Percentiles rank a stretch among this genome's conserved stretches.
Conservation (phyloP, 2,329 filamentous ascomycete genomes). For the Nemania abortiva region DNA sequence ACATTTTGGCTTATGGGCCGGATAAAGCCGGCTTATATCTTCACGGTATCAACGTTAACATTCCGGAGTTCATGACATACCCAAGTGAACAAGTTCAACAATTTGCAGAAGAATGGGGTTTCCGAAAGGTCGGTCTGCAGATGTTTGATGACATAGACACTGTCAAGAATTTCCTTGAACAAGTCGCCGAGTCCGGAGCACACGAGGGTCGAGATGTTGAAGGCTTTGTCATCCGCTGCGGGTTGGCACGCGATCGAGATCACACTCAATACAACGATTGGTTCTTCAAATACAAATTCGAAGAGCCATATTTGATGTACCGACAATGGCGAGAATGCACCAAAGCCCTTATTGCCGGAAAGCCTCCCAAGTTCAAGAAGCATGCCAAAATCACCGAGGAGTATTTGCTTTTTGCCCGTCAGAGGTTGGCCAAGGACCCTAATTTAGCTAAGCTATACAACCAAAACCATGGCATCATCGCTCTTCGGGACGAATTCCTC, state of each 20-base stretch:
- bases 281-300: slow-evolving; percentile 99
- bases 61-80: slow-evolving; percentile 92
- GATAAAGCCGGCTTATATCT: slow-evolving; percentile 91
- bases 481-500: slow-evolving; percentile 88
- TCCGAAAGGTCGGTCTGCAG: slow-evolving; percentile 86
- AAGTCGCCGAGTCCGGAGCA: slow-evolving; percentile 86
- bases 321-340: slow-evolving; percentile 98
- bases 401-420: slow-evolving; percentile 85
- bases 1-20: slow-evolving; percentile 88
- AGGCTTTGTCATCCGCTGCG: slow-evolving; percentile 95
- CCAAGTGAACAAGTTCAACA: slow-evolving; percentile 84
- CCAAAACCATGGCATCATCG: slow-evolving; percentile 94
- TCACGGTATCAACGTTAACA: slow-evolving; percentile 94
- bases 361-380: slow-evolving; percentile 82
- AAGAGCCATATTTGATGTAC: slow-evolving; percentile 99
- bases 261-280: slow-evolving; percentile 80
- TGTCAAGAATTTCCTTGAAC: slow-evolving; percentile 85
- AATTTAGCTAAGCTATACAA: slow-evolving; percentile 78
- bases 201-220: slow-evolving; percentile 94
- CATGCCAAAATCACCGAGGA: slow-evolving; percentile 91
- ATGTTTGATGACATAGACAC: slow-evolving; percentile 78
- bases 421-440: slow-evolving; percentile 76
- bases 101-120: slow-evolving; percentile 94
- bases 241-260: slow-evolving; percentile 66
- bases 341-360: slow-evolving; percentile 84